Conservation (phyloP, 1,139 yeast species). For the Candida labiduridarum region DNA sequence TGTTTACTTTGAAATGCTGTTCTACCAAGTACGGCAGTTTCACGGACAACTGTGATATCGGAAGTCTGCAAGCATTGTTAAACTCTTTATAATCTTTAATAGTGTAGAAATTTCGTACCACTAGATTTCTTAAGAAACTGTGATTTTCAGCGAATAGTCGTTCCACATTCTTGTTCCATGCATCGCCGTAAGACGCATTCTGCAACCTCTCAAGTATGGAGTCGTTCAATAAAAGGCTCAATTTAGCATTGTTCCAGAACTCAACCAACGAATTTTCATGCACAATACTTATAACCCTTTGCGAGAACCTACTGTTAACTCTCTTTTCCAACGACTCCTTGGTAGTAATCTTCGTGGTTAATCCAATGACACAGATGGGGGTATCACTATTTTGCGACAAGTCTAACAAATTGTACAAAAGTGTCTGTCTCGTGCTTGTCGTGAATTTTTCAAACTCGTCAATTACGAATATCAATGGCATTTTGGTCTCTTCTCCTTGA, state of each 20-base stretch:
- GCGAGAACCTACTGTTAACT: constrained; percentile 88
- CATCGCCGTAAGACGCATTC: constrained; percentile 27
- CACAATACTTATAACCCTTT: constrained; percentile 64
- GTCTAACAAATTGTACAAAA: constrained; percentile 85
- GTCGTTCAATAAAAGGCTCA: constrained; percentile 28
- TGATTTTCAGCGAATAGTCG: constrained; percentile 15
- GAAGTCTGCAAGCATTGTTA: constrained; percentile 50
- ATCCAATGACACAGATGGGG: constrained; percentile 83
- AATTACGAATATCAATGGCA: constrained; percentile 73
- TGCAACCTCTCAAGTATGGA: constrained; percentile 18
- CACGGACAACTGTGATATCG: constrained; percentile 39
- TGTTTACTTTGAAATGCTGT: constrained; percentile 17
- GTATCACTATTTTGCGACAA: constrained; percentile 72
- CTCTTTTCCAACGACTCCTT: constrained; percentile 87
- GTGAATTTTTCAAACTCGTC: constrained; percentile 88
- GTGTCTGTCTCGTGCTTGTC: constrained; percentile 70
- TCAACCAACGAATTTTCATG: constrained; percentile 49
- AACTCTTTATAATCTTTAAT: constrained; percentile 61
- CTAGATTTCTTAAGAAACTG: constrained; percentile 18
- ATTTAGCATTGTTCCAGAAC: constrained; percentile 40
- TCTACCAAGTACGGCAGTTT: constrained; percentile 37
- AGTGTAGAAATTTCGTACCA: constrained; percentile 56
- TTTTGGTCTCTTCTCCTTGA: constrained; percentile 19
- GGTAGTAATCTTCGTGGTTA: constrained; percentile 73
- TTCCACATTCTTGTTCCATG: constrained; percentile 57